A percentile compares a stretch with the other conserved stretches of the same genome.
phyloP scores from a whole-genome alignment of 306 rosid species.

The Lathyrus sativus region DNA sequence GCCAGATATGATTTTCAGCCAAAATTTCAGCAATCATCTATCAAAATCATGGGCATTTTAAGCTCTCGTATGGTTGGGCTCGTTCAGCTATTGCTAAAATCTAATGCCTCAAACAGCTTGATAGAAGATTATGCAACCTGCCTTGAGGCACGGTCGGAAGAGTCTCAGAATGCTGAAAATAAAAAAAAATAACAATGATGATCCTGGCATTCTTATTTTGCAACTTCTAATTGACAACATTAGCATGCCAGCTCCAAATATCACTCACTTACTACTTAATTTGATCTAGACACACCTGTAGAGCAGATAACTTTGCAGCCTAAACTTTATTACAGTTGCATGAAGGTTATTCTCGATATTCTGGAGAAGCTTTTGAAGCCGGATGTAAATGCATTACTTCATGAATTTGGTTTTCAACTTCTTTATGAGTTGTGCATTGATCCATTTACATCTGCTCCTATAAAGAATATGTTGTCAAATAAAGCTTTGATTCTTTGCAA shows the following conservation, averaged over 20 bases:
- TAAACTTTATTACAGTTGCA: constrained; percentile 94
- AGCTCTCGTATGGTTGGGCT: constrained; percentile 98
- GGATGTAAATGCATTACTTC: constrained; percentile 79
- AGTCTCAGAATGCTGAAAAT: constrained; percentile 66
- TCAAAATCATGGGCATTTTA: constrained; percentile 92
- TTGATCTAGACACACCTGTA: constrained; percentile 78
- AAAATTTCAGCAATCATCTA: constrained; percentile 81
- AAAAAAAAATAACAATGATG: constrained; percentile 50
- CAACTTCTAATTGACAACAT: constrained; percentile 95
- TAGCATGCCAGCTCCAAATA: constrained; percentile 90
- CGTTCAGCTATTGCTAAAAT: constrained; percentile 77
- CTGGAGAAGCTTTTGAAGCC: constrained; percentile 86
- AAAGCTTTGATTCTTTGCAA: no score
- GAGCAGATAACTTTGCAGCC: constrained; percentile 86
- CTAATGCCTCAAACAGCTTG: constrained; percentile 72
- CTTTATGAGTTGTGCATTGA: no score
- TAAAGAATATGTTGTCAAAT: no score
- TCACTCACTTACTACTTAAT: constrained; percentile 83
- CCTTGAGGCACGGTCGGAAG: constrained; percentile 86
- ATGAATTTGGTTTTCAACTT: constrained; percentile 94
- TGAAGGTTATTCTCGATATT: constrained; percentile 90
- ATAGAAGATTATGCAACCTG: constrained; percentile 98
- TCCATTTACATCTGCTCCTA: no score
- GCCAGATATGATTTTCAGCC: constrained; percentile 94
- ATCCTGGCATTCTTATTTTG: constrained; percentile 93